Conservation (phyloP, 345 rosid genomes). For the Eucalyptus erythrocorys region DNA sequence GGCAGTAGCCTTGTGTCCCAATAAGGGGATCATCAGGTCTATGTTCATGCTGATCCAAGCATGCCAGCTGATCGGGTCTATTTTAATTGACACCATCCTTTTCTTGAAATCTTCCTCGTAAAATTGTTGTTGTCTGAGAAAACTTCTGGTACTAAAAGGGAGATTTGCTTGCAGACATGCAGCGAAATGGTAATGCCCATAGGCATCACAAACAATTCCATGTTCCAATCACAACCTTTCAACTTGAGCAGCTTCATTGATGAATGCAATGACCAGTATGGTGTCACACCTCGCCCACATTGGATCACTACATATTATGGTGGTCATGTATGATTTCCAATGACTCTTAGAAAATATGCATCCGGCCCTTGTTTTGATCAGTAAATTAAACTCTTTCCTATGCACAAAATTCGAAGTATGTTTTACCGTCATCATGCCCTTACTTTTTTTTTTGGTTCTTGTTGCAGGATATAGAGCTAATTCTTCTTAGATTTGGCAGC, state of each 20-base stretch:
- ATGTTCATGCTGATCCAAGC: neutral
- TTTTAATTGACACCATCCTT: neutral
- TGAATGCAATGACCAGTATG: neutral
- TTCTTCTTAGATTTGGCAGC: slow-evolving; percentile 34
- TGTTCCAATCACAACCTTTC: slow-evolving; percentile 17
- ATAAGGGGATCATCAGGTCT: too few species aligned
- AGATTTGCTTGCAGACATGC: slow-evolving; percentile 10
- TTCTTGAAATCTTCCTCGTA: neutral
- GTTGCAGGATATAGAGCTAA: slow-evolving; percentile 30
- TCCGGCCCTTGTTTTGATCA: neutral
- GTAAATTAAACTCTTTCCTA: rapidly evolving
- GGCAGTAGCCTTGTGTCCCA: too few species aligned
- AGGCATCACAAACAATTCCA: slow-evolving; percentile 13
- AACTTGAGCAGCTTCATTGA: neutral
- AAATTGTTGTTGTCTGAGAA: neutral
- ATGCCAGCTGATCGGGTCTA: neutral
- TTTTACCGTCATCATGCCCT: neutral
- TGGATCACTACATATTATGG: slow-evolving; percentile 25
- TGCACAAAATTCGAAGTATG: neutral
- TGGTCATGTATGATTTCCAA: neutral
- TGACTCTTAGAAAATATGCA: neutral
- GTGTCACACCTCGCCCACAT: slow-evolving; percentile 40
- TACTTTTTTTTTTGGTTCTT: too few species aligned
- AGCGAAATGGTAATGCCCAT: slow-evolving; percentile 49
- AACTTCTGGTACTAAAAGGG: rapidly evolving